Conservation (phyloP, 164 flowering plant genomes). For the Magnolia kwangsiensis region DNA sequence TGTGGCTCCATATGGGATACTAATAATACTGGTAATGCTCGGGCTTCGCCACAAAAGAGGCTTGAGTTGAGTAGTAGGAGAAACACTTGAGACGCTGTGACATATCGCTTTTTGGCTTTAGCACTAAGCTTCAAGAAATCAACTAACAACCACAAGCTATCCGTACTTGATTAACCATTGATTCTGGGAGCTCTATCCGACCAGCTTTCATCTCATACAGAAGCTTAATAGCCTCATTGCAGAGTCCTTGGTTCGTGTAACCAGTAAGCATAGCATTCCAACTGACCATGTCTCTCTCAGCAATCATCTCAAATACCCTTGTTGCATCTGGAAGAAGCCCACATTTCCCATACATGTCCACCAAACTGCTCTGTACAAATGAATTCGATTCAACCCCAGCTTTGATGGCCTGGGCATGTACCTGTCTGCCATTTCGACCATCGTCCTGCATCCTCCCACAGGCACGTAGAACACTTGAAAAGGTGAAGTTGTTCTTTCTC, state of each 20-base stretch:
- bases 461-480: conserved; percentile 52
- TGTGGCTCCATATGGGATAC: too few relatives aligned
- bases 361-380: conserved; percentile 48
- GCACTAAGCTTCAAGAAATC: too few relatives aligned
- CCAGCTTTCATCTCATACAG: conserved; percentile 55
- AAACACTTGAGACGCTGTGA: too few relatives aligned
- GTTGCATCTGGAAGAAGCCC: conserved; percentile 48
- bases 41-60: too few relatives aligned
- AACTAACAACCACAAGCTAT: conserved; percentile 3
- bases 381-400: conserved; percentile 36
- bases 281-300: conserved; percentile 29
- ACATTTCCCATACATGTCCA: conserved; percentile 59
- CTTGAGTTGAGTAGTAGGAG: too few relatives aligned
- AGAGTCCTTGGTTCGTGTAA: conserved; percentile 30
- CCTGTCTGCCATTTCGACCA: conserved; percentile 41
- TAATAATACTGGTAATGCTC: too few relatives aligned
- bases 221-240: conserved; percentile 42
- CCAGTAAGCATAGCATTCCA: conserved; percentile 60
- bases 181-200: conserved; percentile 37
- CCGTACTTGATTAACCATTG: conserved; percentile 17
- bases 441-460: conserved; percentile 39
- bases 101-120: too few relatives aligned
- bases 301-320: conserved; percentile 29
- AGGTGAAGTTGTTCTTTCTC: conserved; percentile 38
- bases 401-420: conserved; percentile 56